phyloP scores from a whole-genome alignment of 768 basidiomycete genomes.

The Naematelia encephala region DNA sequence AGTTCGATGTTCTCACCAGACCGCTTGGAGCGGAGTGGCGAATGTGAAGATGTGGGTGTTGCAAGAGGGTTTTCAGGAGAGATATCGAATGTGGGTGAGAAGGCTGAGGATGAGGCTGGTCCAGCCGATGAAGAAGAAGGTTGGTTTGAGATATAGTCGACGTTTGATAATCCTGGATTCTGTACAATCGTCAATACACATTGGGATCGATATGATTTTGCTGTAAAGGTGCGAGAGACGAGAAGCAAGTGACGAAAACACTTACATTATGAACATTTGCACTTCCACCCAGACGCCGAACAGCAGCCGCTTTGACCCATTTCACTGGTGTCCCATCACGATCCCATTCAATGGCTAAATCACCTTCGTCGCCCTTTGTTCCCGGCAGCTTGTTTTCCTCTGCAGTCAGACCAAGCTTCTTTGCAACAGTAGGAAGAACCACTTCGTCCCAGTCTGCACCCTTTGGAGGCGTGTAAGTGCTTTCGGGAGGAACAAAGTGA shows the following conservation, averaged over 20 bases:
- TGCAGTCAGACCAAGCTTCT: constrained; percentile 26
- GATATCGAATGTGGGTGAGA: constrained; percentile 1
- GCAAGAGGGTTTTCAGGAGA: constrained; percentile 4
- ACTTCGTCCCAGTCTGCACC: constrained; percentile 44
- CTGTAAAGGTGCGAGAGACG: background rate
- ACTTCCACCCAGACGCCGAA: background rate
- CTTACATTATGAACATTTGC: constrained; percentile 1
- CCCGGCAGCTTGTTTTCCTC: background rate
- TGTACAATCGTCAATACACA: constrained; percentile 2
- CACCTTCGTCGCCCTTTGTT: constrained; percentile 26
- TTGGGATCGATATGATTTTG: background rate
- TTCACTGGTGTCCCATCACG: constrained; percentile 35
- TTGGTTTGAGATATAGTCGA: constrained; percentile 9
- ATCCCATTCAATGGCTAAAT: constrained; percentile 47
- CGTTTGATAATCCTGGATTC: background rate
- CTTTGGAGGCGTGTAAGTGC: constrained; percentile 41
- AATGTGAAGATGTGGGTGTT: background rate
- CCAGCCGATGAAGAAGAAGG: constrained; percentile 11
- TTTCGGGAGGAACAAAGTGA: constrained; percentile 40
- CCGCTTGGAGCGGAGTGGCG: constrained; percentile 2
- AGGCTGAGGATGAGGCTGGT: constrained; percentile 15
- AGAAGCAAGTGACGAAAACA: background rate
- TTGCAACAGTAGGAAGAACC: constrained; percentile 41
- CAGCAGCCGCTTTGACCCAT: constrained; percentile 33
- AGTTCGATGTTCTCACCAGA: background rate